Conservation (phyloP, 73 alveolate genomes). For the Uronychia binucleata region DNA sequence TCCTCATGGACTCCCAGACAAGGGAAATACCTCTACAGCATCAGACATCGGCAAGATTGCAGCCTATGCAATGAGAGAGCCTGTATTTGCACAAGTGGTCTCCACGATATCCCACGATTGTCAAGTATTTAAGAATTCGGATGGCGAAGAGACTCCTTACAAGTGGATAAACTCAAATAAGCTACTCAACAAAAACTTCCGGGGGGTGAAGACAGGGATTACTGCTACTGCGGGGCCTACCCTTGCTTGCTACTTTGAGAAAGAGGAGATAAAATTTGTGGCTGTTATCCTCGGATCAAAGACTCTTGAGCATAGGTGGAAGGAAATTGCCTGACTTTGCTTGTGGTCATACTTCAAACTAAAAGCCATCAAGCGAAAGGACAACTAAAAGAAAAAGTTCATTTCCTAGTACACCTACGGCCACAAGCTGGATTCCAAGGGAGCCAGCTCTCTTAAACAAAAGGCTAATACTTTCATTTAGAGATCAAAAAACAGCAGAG, state of each 20-base stretch:
- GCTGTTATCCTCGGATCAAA: constrained; percentile 40
- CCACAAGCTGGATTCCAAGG: background rate
- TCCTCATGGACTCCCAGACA: constrained; percentile 70
- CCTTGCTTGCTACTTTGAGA: constrained; percentile 32
- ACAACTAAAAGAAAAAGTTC: background rate
- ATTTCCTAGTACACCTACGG: background rate
- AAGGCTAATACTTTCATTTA: background rate
- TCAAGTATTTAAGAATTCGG: background rate
- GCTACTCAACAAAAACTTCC: constrained; percentile 44
- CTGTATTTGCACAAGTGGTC: constrained; percentile 14
- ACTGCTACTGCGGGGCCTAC: constrained; percentile 67
- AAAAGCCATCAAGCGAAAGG: background rate
- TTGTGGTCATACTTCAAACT: background rate
- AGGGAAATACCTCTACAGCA: constrained; percentile 62
- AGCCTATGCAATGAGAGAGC: constrained; percentile 36
- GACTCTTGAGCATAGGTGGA: constrained; percentile 63
- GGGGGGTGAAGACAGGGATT: constrained; percentile 64
- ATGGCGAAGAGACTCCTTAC: background rate
- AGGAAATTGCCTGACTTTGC: constrained; percentile 7
- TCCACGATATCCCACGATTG: background rate
- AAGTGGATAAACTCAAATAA: constrained; percentile 65
- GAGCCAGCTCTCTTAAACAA: background rate
- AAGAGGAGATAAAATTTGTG: constrained; percentile 22
- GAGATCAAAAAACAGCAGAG: background rate
- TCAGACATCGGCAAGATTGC: constrained; percentile 60